Percentiles rank a stretch among this genome's conserved stretches.
Evolutionary conservation across 1,284 basidiomycete genomes (phyloP).

Genomic region (Trichosporon sp.): DNA sequence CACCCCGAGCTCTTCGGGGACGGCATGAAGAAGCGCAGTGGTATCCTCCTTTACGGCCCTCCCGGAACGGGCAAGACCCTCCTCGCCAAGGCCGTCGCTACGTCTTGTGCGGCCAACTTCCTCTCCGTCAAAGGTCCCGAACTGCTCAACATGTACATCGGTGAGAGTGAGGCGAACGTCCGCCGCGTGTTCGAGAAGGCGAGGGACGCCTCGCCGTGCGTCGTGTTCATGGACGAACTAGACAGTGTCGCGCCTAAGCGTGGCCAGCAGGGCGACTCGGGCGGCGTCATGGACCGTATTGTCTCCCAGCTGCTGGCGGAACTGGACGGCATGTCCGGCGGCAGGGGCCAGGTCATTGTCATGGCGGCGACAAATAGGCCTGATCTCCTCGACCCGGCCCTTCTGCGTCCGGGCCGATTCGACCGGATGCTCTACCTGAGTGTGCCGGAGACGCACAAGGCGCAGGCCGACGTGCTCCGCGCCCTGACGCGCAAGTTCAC

Average conservation of each 20-base stretch:
- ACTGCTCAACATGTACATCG: conserved; percentile 96
- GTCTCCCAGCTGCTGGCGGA: conserved; percentile 95
- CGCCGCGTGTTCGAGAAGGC: conserved; percentile 89
- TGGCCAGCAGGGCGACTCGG: conserved; percentile 91
- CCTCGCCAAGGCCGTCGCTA: conserved; percentile 74
- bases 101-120: conserved; percentile 88
- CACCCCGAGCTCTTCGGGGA: conserved; percentile 90
- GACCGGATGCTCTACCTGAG: conserved; percentile 96
- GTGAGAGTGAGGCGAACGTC: conserved; percentile 96
- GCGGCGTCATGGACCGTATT: conserved; percentile 97
- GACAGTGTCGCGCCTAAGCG: conserved; percentile 95
- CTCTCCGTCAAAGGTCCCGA: conserved; percentile 97
- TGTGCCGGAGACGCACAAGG: conserved; percentile 82
- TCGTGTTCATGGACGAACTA: conserved; percentile 97
- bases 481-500: conserved; percentile 92
- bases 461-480: conserved; percentile 83
- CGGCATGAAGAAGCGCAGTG: conserved; percentile 93
- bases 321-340: conserved; percentile 82
- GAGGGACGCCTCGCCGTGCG: conserved; percentile 83
- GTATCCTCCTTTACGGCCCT: conserved; percentile 76
- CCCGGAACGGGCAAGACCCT: conserved; percentile 94
- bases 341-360: conserved; percentile 75
- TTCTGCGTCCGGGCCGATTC: conserved; percentile 92
- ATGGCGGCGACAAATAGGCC: conserved; percentile 98
- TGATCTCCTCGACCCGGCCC: conserved; percentile 88